Base-by-base conservation (phyloP, 2,329 filamentous ascomycete species). In the Diaporthe helianthi region DNA sequence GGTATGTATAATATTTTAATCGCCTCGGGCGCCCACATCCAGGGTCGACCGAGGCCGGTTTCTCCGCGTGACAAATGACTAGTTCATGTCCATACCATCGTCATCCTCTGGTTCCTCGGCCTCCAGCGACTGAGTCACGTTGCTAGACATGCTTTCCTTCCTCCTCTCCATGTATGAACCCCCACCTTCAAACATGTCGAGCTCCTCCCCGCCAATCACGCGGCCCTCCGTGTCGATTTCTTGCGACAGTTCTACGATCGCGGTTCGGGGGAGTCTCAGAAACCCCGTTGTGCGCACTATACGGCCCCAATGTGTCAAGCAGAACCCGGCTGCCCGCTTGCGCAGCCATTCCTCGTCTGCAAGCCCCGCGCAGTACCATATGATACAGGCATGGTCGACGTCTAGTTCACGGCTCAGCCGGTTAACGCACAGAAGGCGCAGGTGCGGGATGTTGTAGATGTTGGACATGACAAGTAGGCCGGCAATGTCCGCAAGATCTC, bases 381-480 rank as follows among this genome's bases (percentile, higher is more conserved):
- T 94, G 74, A 97, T 91, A 73, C 96, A 97, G 3, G 95, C 95
- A 76, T 98, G 94, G 71, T 97, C 93, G 47, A 98, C 92, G 77
- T 98, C 95, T 3, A 99, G 87, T 77, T 99, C 96, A 71, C 93
- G 92, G 68, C 92, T 91, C 4, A 99, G 86, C 10, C 96, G 89
- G 77, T 97, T 95, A 67, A 98, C 92, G 78, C 95, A 98, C 1
- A 98, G 86, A 9, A 97, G 87, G 24, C 95, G 92, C 29, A 99
- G 88, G 74, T 96, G 93, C 1, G 94, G 94, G 83, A 99, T 97
- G 77, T 98, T 95, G 82, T 99, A 99, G 55, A 98, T 93, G 79
- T 98, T 98, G 52, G 94, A 94, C 93, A 99, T 97, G 73, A 99
- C 95, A 3, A 99, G 86, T 79, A 99, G 89, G 10, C 96, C 95